A percentile compares a stretch with the other conserved stretches of the same genome.
Conservation (phyloP, 2,329 filamentous ascomycete genomes). For the Ilyonectria mors-panacis region DNA sequence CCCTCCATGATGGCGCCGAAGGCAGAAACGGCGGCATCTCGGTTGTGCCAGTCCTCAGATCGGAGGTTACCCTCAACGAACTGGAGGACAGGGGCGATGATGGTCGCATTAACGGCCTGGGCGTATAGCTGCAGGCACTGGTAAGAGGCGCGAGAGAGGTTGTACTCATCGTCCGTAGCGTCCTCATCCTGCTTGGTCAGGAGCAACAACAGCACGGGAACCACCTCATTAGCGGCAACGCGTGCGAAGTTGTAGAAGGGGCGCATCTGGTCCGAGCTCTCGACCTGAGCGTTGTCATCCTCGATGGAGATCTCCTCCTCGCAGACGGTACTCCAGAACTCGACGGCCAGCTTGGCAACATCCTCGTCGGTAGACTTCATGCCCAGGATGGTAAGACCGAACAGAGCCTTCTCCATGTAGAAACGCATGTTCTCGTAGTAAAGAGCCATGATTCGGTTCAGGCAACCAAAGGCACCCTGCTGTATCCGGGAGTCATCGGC, state of each 20-base stretch:
- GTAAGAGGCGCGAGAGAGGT: slow-evolving; percentile 93
- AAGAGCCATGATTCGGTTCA: slow-evolving; percentile 98
- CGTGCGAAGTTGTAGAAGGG: slow-evolving; percentile 97
- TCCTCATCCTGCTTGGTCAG: slow-evolving; percentile 99
- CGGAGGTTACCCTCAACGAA: slow-evolving; percentile 95
- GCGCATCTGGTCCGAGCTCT: slow-evolving; percentile 86
- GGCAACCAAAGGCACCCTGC: slow-evolving; percentile 94
- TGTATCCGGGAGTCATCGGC: slow-evolving; percentile 92
- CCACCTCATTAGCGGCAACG: slow-evolving; percentile 93
- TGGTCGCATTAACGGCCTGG: slow-evolving; percentile 87
- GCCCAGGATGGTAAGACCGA: slow-evolving; percentile 95
- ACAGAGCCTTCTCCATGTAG: slow-evolving; percentile 99
- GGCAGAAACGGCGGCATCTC: slow-evolving; percentile 95
- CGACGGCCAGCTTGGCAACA: slow-evolving; percentile 96
- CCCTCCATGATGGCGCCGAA: slow-evolving; percentile 99
- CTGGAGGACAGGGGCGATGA: slow-evolving; percentile 87
- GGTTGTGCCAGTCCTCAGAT: slow-evolving; percentile 92
- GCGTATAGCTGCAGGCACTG: slow-evolving; percentile 97
- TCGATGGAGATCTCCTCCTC: slow-evolving; percentile 99
- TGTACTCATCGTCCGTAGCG: slow-evolving; percentile 97
- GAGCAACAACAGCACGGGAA: slow-evolving; percentile 89
- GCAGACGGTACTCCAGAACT: slow-evolving; percentile 99
- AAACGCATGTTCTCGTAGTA: slow-evolving; percentile 99
- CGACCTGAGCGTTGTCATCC: slow-evolving; percentile 87
- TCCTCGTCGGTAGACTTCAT: slow-evolving; percentile 99